Percentiles rank a stretch among this genome's conserved stretches.
Evolutionary conservation across 805 yeast species (phyloP).

Genomic region (Yarrowia bubula): DNA sequence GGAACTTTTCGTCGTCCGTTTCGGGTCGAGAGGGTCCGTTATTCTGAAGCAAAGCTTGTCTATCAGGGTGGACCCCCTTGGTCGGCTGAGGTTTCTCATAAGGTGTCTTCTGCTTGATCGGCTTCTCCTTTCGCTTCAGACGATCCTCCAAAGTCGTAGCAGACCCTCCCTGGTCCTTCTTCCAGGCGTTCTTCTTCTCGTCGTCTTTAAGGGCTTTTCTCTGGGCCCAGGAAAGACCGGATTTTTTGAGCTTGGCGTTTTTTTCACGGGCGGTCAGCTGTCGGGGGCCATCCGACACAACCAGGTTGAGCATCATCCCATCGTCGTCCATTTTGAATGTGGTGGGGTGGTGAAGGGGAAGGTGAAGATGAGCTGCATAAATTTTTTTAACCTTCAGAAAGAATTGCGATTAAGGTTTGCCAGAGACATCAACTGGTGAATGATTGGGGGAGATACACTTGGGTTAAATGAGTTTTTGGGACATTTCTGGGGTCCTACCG

Average conservation of each 20-base stretch:
- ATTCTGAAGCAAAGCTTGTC: too few relatives aligned
- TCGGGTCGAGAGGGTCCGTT: neutral
- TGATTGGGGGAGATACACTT: too few relatives aligned
- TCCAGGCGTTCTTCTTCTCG: constrained; percentile 48
- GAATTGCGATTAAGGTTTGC: neutral
- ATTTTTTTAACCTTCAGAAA: neutral
- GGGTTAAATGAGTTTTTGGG: too few relatives aligned
- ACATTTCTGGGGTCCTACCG: too few relatives aligned
- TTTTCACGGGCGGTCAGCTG: constrained; percentile 31
- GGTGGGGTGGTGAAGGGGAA: neutral
- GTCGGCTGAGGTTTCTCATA: neutral
- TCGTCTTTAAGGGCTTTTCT: constrained; percentile 12
- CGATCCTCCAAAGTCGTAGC: constrained; percentile 49
- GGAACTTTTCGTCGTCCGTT: neutral
- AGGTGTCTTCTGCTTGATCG: neutral
- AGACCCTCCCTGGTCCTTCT: constrained; percentile 51
- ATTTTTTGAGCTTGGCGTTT: neutral
- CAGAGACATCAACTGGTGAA: too few relatives aligned
- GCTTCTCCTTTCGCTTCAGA: constrained; percentile 52
- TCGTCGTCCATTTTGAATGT: constrained; percentile 43
- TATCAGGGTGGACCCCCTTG: neutral
- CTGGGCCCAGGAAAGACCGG: constrained; percentile 19
- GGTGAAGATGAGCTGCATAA: neutral
- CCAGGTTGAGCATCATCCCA: constrained; percentile 74
- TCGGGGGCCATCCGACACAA: constrained; percentile 43